Percentiles rank a stretch among this genome's conserved stretches.
These are phyloP conservation scores for Neurospora intermedia DNA, from an alignment of 495 filamentous ascomycete species.

Conservation along the genomic window DNA sequence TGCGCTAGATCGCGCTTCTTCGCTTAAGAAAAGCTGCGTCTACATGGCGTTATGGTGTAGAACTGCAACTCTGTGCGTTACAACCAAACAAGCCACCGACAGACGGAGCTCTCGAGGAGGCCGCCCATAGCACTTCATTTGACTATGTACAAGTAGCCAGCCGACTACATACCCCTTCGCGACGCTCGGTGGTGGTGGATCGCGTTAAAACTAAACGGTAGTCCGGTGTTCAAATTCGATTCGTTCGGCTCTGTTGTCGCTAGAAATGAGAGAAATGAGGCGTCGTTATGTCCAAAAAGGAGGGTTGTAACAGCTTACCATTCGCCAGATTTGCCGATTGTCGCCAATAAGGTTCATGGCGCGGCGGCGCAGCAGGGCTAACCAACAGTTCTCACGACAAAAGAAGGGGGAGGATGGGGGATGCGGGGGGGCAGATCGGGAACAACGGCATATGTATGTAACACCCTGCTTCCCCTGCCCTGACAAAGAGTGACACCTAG, in stretches of 20 bases:
- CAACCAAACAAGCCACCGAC: not conserved
- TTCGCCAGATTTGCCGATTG: not conserved
- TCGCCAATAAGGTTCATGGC: not conserved
- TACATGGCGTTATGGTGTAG: not conserved
- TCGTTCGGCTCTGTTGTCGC: not conserved
- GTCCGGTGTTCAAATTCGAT: not conserved
- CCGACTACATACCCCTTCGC: not conserved
- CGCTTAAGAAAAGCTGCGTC: not conserved
- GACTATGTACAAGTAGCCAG: no score
- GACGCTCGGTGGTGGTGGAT: not conserved
- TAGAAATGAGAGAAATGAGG: not conserved
- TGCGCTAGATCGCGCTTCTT: not conserved
- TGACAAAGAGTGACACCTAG: not conserved
- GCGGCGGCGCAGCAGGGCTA: not conserved
- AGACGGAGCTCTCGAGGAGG: not conserved
- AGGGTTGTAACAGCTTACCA: not conserved
- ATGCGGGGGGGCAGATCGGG: not conserved
- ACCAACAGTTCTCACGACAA: not conserved
- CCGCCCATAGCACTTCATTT: not conserved
- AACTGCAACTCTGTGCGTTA: not conserved
- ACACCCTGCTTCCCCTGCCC: not conserved
- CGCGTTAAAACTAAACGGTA: not conserved
- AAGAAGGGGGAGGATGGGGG: not conserved
- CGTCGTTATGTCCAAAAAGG: not conserved
- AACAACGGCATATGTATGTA: not conserved